Evolutionary conservation across 495 filamentous ascomycete species (phyloP).

Genomic region (Achaetomiella virescens): DNA sequence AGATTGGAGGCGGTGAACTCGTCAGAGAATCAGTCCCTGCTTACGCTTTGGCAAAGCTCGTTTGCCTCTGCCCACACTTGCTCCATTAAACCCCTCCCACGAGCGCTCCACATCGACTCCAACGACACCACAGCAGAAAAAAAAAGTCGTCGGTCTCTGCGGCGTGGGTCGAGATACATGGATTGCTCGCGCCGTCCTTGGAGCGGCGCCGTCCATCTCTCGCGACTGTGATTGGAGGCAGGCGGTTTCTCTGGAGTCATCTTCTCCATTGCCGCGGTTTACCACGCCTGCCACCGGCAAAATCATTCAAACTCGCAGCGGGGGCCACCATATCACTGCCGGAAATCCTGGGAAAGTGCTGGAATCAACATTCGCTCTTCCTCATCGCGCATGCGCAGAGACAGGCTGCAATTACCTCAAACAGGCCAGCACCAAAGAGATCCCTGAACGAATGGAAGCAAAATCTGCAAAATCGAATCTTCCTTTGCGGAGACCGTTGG

Average conservation of each 20-base stretch:
- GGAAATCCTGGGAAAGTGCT: slow-evolving; percentile 2
- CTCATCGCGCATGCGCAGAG: neutral
- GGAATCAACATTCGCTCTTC: neutral
- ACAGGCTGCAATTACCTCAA: slow-evolving; percentile 4
- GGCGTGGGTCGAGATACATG: neutral
- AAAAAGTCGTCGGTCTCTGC: neutral
- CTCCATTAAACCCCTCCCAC: slow-evolving; percentile 1
- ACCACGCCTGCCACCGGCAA: neutral
- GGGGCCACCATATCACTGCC: neutral
- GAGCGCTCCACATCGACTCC: neutral
- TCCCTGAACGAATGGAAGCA: no score
- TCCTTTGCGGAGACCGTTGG: neutral
- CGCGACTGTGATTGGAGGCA: neutral
- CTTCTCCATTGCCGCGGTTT: neutral
- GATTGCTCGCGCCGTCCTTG: neutral
- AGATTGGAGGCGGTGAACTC: slow-evolving; percentile 2
- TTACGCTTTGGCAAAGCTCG: neutral
- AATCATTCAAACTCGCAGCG: neutral
- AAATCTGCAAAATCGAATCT: neutral
- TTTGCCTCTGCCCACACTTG: neutral
- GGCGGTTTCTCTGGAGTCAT: neutral
- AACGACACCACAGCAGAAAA: slow-evolving; percentile 1
- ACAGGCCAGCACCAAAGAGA: neutral
- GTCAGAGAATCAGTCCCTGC: slow-evolving; percentile 1
- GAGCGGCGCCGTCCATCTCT: neutral